Conservation (phyloP, 2,329 filamentous ascomycete genomes). For the Phialocephala sp. region DNA sequence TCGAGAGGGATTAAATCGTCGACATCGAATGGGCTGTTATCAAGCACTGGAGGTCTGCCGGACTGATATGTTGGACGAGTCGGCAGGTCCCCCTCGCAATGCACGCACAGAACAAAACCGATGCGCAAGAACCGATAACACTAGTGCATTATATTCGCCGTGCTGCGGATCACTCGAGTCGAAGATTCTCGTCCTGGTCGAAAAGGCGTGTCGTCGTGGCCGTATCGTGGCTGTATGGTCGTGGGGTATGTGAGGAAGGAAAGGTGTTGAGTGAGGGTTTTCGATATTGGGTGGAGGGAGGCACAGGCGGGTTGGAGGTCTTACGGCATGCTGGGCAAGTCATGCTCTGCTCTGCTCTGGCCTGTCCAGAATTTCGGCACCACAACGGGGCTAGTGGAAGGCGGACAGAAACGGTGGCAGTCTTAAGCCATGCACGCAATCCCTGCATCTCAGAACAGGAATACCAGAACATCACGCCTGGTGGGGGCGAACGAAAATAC, state of each 20-base stretch:
- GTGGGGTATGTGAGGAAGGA: constrained; percentile 12
- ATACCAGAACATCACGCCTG: not conserved
- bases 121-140: constrained; percentile 17
- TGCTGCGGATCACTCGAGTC: constrained; percentile 6
- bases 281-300: constrained; percentile 2
- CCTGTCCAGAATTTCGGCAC: not conserved
- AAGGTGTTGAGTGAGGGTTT: not conserved
- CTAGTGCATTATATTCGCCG: constrained; percentile 22
- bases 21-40: constrained; percentile 35
- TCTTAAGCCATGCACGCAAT: constrained; percentile 1
- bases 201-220: not conserved
- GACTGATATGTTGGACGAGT: constrained; percentile 22
- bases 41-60: constrained; percentile 17
- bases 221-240: not conserved
- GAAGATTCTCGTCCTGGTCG: not conserved
- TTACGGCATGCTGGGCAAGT: not conserved
- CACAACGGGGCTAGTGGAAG: not conserved
- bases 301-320: not conserved
- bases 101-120: constrained; percentile 15
- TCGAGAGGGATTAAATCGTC: constrained; percentile 28
- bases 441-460: not conserved
- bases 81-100: constrained; percentile 25
- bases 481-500: not conserved
- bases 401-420: constrained; percentile 6
- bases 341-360: not conserved